Percentiles rank a stretch among this genome's conserved stretches.
phyloP scores from a whole-genome alignment of 805 yeast genomes.

The Grigorovia jiainica region DNA sequence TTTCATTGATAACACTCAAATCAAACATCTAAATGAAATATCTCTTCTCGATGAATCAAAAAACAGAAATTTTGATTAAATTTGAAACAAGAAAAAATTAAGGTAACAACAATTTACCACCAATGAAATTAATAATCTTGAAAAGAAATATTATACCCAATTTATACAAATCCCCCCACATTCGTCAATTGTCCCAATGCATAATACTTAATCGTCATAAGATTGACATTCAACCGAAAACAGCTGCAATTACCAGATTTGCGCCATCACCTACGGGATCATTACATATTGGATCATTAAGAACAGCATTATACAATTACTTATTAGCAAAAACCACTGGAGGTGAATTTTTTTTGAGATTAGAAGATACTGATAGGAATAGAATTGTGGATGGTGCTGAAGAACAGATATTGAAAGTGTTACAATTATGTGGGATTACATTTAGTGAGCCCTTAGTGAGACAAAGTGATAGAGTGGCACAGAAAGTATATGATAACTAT shows the following conservation, averaged over 20 bases:
- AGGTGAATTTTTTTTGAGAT: slow-evolving; percentile 70
- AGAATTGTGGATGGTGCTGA: slow-evolving; percentile 79
- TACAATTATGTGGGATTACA: slow-evolving; percentile 65
- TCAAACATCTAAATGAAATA: too few species aligned
- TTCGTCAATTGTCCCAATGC: too few species aligned
- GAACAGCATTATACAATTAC: slow-evolving; percentile 90
- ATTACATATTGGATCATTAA: slow-evolving; percentile 83
- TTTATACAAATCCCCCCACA: too few species aligned
- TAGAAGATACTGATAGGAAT: slow-evolving; percentile 89
- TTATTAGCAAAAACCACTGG: slow-evolving; percentile 67
- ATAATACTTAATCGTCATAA: neutral
- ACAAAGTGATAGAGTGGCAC: slow-evolving; percentile 65
- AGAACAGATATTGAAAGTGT: slow-evolving; percentile 59
- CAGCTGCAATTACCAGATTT: slow-evolving; percentile 77
- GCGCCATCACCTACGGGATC: slow-evolving; percentile 98
- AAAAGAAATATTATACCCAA: too few species aligned
- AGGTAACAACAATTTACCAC: too few species aligned
- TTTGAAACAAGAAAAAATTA: too few species aligned
- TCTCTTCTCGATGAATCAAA: too few species aligned
- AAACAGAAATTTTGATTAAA: too few species aligned
- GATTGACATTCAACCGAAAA: slow-evolving; percentile 31
- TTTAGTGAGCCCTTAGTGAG: slow-evolving; percentile 81
- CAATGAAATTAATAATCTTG: too few species aligned
- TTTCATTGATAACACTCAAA: too few species aligned
- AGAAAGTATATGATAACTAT: slow-evolving; percentile 49